Conservation (phyloP, 345 rosid genomes). For the Clarkia xantiana region DNA sequence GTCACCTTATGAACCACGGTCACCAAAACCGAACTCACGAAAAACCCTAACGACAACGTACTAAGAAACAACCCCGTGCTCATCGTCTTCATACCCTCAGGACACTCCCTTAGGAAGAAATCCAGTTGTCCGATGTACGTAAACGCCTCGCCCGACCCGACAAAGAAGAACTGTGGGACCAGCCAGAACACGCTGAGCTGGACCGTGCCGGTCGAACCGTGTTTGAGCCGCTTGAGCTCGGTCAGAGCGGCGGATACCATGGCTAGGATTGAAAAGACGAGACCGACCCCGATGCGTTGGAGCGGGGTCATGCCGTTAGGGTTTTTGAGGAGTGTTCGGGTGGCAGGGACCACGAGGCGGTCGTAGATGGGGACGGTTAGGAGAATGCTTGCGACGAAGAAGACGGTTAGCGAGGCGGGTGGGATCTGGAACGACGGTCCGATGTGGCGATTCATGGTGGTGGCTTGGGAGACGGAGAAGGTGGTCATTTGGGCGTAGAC, state of each 20-base stretch:
- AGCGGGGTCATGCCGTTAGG: conserved; percentile 39
- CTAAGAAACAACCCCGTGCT: conserved; percentile 56
- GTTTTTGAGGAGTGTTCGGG: conserved; percentile 2
- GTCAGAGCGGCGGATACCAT: conserved; percentile 45
- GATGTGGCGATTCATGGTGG: conserved; percentile 45
- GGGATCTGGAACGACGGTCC: conserved; percentile 41
- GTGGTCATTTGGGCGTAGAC: conserved; percentile 59
- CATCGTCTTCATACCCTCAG: conserved; percentile 60
- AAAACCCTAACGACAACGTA: conserved; percentile 50
- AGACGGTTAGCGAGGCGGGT: conserved; percentile 48
- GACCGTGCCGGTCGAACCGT: conserved; percentile 1
- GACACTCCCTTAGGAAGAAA: conserved; percentile 56
- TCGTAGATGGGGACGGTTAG: conserved; percentile 38
- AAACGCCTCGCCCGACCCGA: conserved; percentile 55
- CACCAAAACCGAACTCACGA: conserved; percentile 46
- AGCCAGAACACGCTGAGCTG: conserved; percentile 32
- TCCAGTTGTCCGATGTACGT: conserved; percentile 63
- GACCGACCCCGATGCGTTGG: conserved; percentile 47
- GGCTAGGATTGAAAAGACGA: conserved; percentile 36
- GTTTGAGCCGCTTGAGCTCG: conserved; percentile 26
- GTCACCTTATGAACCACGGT: conserved; percentile 55
- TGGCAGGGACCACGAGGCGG: conserved; percentile 31
- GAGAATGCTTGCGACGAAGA: conserved; percentile 43
- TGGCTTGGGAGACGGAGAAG: conserved; percentile 62
- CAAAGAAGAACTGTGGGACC: conserved; percentile 50